A percentile compares a stretch with the other conserved stretches of the same genome.
phyloP scores from a whole-genome alignment of 805 yeast genomes.

The Tetrapisispora fleetii region DNA sequence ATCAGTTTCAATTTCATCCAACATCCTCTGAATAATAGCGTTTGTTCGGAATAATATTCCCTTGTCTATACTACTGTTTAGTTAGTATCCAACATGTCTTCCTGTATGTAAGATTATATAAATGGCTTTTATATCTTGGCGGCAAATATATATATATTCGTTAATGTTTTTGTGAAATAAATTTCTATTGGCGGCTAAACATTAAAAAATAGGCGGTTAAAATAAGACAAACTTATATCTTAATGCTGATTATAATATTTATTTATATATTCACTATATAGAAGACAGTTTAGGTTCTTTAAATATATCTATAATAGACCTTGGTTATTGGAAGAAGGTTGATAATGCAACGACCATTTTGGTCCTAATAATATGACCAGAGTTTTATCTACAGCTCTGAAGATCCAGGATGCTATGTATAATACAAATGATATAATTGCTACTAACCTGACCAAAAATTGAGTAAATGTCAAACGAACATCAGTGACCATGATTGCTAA shows the following conservation, averaged over 20 bases:
- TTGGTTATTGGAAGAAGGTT: constrained; percentile 8
- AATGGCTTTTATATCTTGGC: too few species aligned
- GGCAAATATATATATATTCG: too few species aligned
- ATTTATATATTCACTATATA: too few species aligned
- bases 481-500: constrained; percentile 62
- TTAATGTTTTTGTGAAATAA: too few species aligned
- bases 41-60: too few species aligned
- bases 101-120: too few species aligned
- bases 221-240: too few species aligned
- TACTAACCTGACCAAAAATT: constrained; percentile 66
- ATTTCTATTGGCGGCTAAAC: neutral
- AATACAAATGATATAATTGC: constrained; percentile 79
- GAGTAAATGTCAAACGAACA: constrained; percentile 62
- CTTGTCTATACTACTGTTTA: too few species aligned
- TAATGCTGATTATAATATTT: neutral
- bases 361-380: constrained; percentile 48
- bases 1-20: too few species aligned
- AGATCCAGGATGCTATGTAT: constrained; percentile 58
- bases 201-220: too few species aligned
- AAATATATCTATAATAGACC: neutral
- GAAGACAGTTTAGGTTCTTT: neutral
- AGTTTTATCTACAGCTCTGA: constrained; percentile 46
- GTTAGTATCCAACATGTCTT: too few species aligned
- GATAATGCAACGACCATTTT: constrained; percentile 34
- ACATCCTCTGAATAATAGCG: too few species aligned